Base-by-base conservation (phyloP, 1,284 basidiomycete species). In the Trichosporon faecale region DNA sequence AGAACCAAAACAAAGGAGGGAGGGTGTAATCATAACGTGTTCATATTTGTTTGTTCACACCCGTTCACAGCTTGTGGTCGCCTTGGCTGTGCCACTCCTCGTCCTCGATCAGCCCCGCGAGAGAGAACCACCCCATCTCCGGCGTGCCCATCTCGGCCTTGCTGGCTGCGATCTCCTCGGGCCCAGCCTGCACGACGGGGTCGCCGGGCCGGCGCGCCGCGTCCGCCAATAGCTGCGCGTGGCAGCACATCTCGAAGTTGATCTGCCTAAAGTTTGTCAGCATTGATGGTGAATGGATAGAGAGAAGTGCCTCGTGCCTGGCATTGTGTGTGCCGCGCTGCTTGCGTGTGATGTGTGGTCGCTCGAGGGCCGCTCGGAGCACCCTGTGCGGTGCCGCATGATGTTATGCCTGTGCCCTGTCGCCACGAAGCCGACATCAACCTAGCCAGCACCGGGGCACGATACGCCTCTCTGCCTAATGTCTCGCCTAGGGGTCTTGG, bases 71-170 rank as follows among this genome's bases (percentile, higher is more conserved):
- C 74, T 75, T 76, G 69, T 80, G 79, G 35, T 76, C 74, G 3
- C 80, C 80, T 23, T 76, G 66, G 7, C 74, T 75, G 31, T 77
- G 67, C 70, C 69, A 76, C 69, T 77, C 75, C 70, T 80, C 79
- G 33, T 80, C 79, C 73, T 82, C 80, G 31, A 80, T 72, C 55
- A 78, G 79, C 21, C 77, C 73, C 5, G 75, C 77, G 8, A 80
- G 72, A 14, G 70, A 76, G 71, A 80, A 79, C 80, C 80, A 82
- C 2, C 78, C 80, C 79, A 80, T 82, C 67, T 80, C 79, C 2
- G 77, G 60, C 2, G 74, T 76, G 9, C 79, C 80, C 70, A 80
- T 78, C 72, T 80, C 79, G 9, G 69, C 73, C 68, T 79, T 79
- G 25, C 79, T 79, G 2, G 75, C 73, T 2, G 70, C 75, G 23